phyloP scores from a whole-genome alignment of 106 monocot genomes.

The Allium sativum region DNA sequence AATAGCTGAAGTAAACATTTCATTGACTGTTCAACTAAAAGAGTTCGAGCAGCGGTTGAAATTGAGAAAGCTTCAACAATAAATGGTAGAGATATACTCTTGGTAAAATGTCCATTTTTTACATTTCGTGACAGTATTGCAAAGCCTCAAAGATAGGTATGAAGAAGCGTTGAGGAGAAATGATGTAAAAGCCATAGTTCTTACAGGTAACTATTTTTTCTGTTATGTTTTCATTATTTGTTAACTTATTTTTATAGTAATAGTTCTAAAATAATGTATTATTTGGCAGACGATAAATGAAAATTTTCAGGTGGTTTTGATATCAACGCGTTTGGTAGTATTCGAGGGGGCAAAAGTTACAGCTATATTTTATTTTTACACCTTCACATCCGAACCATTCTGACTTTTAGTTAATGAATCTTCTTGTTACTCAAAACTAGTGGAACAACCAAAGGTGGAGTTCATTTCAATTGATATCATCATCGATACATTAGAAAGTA shows the following conservation, averaged over 20 bases:
- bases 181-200: conserved; percentile 68
- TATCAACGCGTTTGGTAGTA: conserved; percentile 41
- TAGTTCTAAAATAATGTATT: background rate
- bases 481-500: conserved; percentile 76
- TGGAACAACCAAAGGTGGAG: conserved; percentile 44
- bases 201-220: conserved; percentile 1
- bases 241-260: too few species aligned
- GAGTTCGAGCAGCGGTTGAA: too few species aligned
- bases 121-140: conserved; percentile 26
- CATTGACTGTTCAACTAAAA: too few species aligned
- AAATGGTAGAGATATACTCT: background rate
- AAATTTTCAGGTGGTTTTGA: conserved; percentile 90
- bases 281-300: conserved; percentile 3
- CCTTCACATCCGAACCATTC: too few species aligned
- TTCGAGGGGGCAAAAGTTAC: conserved; percentile 44
- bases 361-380: background rate
- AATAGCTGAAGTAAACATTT: too few species aligned
- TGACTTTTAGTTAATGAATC: too few species aligned
- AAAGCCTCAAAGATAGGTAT: conserved; percentile 52
- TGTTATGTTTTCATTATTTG: too few species aligned
- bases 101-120: background rate
- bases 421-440: conserved; percentile 12
- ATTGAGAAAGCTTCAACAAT: too few species aligned
- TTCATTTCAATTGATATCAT: conserved; percentile 69
- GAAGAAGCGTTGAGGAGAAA: conserved; percentile 48